Base-by-base conservation (phyloP, 108 stramenopile species). In the Nannochloropsis gaditana region DNA sequence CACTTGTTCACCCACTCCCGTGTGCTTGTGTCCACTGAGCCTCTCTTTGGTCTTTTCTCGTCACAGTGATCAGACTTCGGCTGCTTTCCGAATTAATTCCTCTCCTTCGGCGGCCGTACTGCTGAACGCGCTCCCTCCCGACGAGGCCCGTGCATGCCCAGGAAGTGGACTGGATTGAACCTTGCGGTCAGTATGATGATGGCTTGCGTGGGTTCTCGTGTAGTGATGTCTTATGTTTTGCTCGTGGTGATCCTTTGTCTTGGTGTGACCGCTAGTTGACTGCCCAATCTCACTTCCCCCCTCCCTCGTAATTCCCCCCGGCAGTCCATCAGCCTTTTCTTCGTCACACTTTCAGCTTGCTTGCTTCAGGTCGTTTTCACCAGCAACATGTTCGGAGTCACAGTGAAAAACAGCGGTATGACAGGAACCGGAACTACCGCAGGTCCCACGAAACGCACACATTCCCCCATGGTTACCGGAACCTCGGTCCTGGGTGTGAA, bases 391-490 rank as follows among this genome's bases (percentile, higher is more conserved):
- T 73, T 73, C 59, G 59, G 59, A 15, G 59, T 73, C 19, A 73
- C 59, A n/a, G 59, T 73, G 3, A 73, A 73, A n/a, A 73, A 73
- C 59, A 73, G n/a, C 8, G 59, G 59, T 73, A 15, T 73, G 4
- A 73, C 59, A 4, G 59, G 59, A 15, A 73, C 59, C 4, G 59
- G 19, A n/a, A n/a, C 59, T 73, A n/a, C 59, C 2, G 89, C 85
- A 42, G 89, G 59, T n/a, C 79, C 85, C 5, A 45, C 79, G 43
- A 59, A 87, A 82, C 92, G 83, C 91, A 98, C 97, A 80, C 92
- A 92, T 41, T 95, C 85, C 80, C 99, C 99, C 80, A 97, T 99
- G 47, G 96, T 96, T 84, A 98, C 98, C 9, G 99, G 99, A 17
- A 95, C 97, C 9, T 95, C 96, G 83, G 97, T 99, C 79, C 89